Evolutionary conservation across 2,329 filamentous ascomycete genomes (phyloP), one percentile per base, ranked within the genome.

Genomic region (Tricladium varicosporioides): DNA sequence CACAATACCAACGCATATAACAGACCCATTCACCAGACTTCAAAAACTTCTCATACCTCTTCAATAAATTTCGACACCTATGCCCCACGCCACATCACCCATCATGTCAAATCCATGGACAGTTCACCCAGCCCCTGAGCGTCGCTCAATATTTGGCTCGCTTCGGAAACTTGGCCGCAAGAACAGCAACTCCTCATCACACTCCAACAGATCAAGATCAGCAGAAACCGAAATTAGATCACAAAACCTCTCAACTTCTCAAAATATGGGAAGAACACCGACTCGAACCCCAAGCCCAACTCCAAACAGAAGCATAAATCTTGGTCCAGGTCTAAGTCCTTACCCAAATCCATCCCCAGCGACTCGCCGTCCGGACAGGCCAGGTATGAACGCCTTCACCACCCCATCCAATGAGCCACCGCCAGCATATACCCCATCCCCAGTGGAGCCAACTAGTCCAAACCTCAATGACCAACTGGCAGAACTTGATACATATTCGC

Each of bases 331-430:
- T 27, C 22, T 27, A 7, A 27, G 22, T 27, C 22, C 65, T 1
- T 48, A 61, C 40, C 19, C 57, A 27, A 66, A 65, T 47, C 61
- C 64, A 8, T 65, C 64, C 11, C 63, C 63, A 14, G 58, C 65
- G 52, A 69, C 65, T 22, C 57, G 64, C 54, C 60, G 66, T 32
- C 65, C 67, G 57, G 62, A 68, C 50, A 56, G 65, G 14, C 59
- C 66, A 49, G 67, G 65, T n/a, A 66, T 68, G 62, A 67, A 67
- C 55, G 65, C 63, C 42, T 68, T 69, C 47, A 67, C 66, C 9
- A 62, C 63, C 43, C 62, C 65, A 14, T 67, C 66, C 15, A 68
- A 69, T 51, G 67, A 69, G 50, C 67, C 68, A 16, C 68, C 68
- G 15, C 67, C 68, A 67, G 68, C 67, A 9, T 70, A 70, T 48